Percentiles rank a stretch among this genome's conserved stretches.
These are phyloP conservation scores for Firmiana major DNA, from an alignment of 345 rosid species.

Conservation along the genomic window DNA sequence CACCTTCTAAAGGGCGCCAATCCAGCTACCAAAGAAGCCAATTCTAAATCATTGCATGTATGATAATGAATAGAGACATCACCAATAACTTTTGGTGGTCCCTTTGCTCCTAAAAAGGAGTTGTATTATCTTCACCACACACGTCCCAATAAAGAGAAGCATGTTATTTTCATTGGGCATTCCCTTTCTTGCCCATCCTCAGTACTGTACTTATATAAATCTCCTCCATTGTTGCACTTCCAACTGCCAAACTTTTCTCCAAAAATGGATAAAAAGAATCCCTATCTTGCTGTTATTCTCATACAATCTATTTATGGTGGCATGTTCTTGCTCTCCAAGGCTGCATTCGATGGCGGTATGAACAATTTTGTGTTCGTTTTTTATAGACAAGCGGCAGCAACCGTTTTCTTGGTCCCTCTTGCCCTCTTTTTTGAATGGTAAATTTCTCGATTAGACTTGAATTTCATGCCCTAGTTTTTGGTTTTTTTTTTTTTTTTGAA, in stretches of 20 bases:
- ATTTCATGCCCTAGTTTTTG: background rate
- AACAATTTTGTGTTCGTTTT: constrained; percentile 79
- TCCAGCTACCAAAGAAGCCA: background rate
- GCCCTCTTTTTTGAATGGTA: constrained; percentile 75
- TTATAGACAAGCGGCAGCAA: constrained; percentile 79
- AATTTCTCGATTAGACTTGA: background rate
- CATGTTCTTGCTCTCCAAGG: constrained; percentile 93
- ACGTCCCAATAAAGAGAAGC: constrained; percentile 14
- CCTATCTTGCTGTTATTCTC: constrained; percentile 47
- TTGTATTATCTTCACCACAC: constrained; percentile 19
- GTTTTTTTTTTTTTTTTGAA: background rate
- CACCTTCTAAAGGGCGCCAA: background rate
- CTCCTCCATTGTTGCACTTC: constrained; percentile 7
- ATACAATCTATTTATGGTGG: constrained; percentile 73
- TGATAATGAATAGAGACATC: background rate
- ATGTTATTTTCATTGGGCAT: background rate
- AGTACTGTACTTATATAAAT: background rate
- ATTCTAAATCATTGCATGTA: background rate
- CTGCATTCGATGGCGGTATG: constrained; percentile 82
- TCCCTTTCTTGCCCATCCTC: background rate
- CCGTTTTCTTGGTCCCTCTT: constrained; percentile 66
- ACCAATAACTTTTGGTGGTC: constrained; percentile 12
- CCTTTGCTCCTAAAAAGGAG: constrained; percentile 7
- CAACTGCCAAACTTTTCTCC: background rate
- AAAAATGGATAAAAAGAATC: constrained; percentile 48